Percentiles rank a stretch among this genome's conserved stretches.
phyloP scores from a whole-genome alignment of 176 grass and related monocot genomes.

The Avena eriantha region DNA sequence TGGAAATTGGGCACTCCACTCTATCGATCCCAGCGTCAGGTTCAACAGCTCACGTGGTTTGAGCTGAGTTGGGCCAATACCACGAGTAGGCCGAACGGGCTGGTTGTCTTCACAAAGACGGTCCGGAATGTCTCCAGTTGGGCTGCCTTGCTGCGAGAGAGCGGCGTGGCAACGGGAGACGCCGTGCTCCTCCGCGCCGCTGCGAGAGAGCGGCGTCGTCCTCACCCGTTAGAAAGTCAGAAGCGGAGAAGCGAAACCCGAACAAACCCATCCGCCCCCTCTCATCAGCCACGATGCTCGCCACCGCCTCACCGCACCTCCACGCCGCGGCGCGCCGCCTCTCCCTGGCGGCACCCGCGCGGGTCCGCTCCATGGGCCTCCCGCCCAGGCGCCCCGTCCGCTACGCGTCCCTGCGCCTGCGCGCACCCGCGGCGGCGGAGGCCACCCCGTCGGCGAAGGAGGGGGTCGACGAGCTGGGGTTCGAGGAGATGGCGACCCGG shows the following conservation, averaged over 20 bases:
- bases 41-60: not conserved
- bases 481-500: conserved; percentile 70
- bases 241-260: conserved; percentile 1
- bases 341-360: not conserved
- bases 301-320: conserved; percentile 37
- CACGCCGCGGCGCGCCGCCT: conserved; percentile 43
- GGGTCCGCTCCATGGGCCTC: not conserved
- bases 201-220: conserved; percentile 2
- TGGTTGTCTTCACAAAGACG: not conserved
- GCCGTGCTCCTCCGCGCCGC: conserved; percentile 1
- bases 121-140: too few relatives aligned
- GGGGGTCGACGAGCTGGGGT: conserved; percentile 49
- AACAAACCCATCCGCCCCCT: conserved; percentile 17
- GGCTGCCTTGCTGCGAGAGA: too few relatives aligned
- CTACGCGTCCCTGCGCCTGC: conserved; percentile 32
- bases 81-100: not conserved
- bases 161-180: not conserved
- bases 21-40: too few relatives aligned
- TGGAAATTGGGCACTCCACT: too few relatives aligned
- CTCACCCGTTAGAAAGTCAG: conserved; percentile 1
- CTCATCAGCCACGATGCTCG: conserved; percentile 45
- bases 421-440: conserved; percentile 34
- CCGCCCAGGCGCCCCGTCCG: not conserved
- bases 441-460: conserved; percentile 43
- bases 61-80: not conserved